Percentiles rank a stretch among this genome's conserved stretches.
Conservation (phyloP, 2,329 filamentous ascomycete species). For the Chrysoporthe cubensis region DNA sequence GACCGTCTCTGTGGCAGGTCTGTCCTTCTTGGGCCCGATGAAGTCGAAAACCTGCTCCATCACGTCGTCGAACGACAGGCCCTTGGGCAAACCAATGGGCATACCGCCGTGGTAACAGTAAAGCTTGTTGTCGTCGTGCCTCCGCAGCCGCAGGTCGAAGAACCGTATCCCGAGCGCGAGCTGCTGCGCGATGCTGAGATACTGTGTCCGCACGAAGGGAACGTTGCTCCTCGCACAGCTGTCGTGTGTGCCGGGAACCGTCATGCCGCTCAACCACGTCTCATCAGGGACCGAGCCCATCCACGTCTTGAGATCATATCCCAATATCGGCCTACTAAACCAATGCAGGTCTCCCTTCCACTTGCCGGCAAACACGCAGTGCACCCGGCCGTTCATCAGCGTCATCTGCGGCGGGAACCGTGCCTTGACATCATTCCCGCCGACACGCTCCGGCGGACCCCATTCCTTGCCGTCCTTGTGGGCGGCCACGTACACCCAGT, state of each 20-base stretch:
- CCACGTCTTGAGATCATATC: constrained; percentile 55
- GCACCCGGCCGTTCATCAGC: constrained; percentile 24
- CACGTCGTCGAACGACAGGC: constrained; percentile 64
- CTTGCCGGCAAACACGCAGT: constrained; percentile 30
- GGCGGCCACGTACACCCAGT: constrained; percentile 24
- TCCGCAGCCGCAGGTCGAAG: constrained; percentile 66
- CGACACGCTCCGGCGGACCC: constrained; percentile 19
- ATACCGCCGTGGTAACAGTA: constrained; percentile 73
- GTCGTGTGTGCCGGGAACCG: constrained; percentile 76
- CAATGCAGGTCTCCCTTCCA: constrained; percentile 39
- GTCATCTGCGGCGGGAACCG: constrained; percentile 27
- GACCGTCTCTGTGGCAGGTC: constrained; percentile 63
- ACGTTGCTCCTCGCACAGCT: constrained; percentile 46
- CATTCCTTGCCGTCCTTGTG: constrained; percentile 18
- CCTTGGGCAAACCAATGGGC: constrained; percentile 67
- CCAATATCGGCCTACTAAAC: constrained; percentile 40
- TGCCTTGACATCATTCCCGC: constrained; percentile 4
- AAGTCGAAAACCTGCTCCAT: constrained; percentile 64
- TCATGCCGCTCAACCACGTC: constrained; percentile 63
- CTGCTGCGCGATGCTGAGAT: constrained; percentile 64
- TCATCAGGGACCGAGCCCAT: constrained; percentile 64
- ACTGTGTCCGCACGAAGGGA: constrained; percentile 74
- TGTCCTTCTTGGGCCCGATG: constrained; percentile 50
- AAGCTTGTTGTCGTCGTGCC: constrained; percentile 49
- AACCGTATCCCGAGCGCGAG: constrained; percentile 74